Evolutionary conservation across 1,139 yeast genomes (phyloP), one percentile per base, ranked within the genome.

Genomic region (Yamadazyma friedrichii): DNA sequence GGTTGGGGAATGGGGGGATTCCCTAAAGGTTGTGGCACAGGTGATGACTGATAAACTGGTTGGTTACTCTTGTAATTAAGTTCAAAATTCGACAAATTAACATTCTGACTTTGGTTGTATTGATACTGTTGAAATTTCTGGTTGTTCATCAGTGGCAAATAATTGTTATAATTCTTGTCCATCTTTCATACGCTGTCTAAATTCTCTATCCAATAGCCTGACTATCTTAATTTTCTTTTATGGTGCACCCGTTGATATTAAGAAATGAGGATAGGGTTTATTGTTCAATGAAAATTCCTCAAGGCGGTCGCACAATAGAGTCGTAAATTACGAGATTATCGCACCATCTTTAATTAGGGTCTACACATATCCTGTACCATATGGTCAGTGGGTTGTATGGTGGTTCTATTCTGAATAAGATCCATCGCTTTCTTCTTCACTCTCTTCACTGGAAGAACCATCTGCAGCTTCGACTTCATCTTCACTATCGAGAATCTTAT

Each of bases 271-370:
- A 20, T 3, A 13, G 16, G 16, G n/a, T 20, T 32, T 32, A 5
- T 17, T 17, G 9, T 24, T 22, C 28, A 9, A n/a, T 33, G 4
- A 10, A 12, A 6, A 8, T 22, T 26, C 10, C n/a, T 11, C 22
- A 27, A 35, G 38, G 38, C 38, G 38, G 38, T 9, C 25, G 12
- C 27, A 35, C 33, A 28, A 22, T 29, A 36, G 29, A 16, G 34
- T 41, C 43, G 43, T 41, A 41, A 10, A 25, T 41, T 41, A 41
- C 43, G 43, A 41, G 43, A 26, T 34, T 17, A 25, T 15, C 31
- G 31, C 31, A 12, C 9, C 31, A 28, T 28, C 11, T 30, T n/a
- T n/a, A n/a, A 30, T 30, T 30, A 5, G 33, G 6, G 15, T 15
- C 8, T 5, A 20, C 24, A 20, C 24, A 20, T 20, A 5, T 5